phyloP scores from a whole-genome alignment of 179 eudicot species.

The Spergularia azorica region DNA sequence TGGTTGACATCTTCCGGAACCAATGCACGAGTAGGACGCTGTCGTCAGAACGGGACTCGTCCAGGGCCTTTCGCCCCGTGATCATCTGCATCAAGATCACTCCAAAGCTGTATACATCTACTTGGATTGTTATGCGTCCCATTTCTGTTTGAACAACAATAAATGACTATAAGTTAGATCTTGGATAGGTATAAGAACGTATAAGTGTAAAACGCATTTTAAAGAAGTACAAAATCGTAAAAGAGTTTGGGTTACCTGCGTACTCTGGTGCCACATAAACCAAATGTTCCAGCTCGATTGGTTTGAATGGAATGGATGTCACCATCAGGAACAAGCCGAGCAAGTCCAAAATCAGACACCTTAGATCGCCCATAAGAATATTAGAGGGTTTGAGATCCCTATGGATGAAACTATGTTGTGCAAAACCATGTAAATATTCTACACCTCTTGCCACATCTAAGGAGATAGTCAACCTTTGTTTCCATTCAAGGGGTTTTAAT shows the following conservation, averaged over 20 bases:
- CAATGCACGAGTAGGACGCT: constrained; percentile 46
- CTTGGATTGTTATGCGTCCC: constrained; percentile 53
- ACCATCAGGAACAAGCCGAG: constrained; percentile 50
- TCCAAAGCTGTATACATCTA: constrained; percentile 48
- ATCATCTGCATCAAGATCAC: constrained; percentile 52
- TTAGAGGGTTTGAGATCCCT: constrained; percentile 52
- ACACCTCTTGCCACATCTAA: constrained; percentile 53
- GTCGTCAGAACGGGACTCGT: constrained; percentile 49
- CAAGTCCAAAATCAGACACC: constrained; percentile 54
- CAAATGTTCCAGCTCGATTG: constrained; percentile 51
- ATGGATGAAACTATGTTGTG: constrained; percentile 50
- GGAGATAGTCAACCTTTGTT: constrained; percentile 41
- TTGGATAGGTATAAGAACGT: too few species aligned
- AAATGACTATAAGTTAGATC: not conserved
- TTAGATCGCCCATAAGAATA: constrained; percentile 54
- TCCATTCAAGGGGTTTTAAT: constrained; percentile 43
- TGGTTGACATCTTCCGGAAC: constrained; percentile 39
- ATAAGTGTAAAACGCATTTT: too few species aligned
- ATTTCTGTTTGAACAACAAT: constrained; percentile 26
- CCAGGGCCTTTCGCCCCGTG: constrained; percentile 47
- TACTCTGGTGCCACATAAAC: constrained; percentile 56
- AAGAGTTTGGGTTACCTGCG: constrained; percentile 32
- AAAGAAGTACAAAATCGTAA: too few species aligned
- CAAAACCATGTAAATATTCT: constrained; percentile 49
- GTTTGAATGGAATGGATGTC: constrained; percentile 43